Evolutionary conservation across 2,329 filamentous ascomycete species (phyloP), one percentile per base, ranked within the genome.

Genomic region (Ceratocystis variospora): DNA sequence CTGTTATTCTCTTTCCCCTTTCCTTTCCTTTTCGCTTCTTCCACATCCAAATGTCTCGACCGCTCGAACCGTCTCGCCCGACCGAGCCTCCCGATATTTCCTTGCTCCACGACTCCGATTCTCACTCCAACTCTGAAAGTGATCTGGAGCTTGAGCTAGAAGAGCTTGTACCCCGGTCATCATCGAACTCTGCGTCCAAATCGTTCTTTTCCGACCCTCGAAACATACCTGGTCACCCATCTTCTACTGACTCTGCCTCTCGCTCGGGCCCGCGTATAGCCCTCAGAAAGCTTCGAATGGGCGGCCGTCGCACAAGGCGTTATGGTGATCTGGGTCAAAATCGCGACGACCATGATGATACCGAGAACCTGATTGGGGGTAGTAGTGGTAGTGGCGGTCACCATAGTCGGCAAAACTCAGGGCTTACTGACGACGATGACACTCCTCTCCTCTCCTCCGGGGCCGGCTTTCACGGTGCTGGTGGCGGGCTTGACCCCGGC

Each of bases 91-190:
- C 85, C 76, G 84, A 87, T 76, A 84, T 82, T 68, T 81, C 81
- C 8, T 48, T 62, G 8, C 44, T 31, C 41, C 62, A 63, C 45
- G 10, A 50, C 44, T 63, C 61, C 22, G 62, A 63, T 37, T 63
- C 62, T 25, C 31, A 59, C 25, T 61, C 63, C 25, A 28, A 57
- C 44, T 61, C 63, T n/a, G 33, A 59, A 72, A 79, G 85, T 69
- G 88, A 93, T 74, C 83, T 87, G 71, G 87, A 89, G 69, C 80
- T 94, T 72, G 87, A 92, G 71, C 81, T 90, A 71, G 82, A 90
- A 72, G 89, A 93, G 79, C 85, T 94, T 70, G 88, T 92, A 73
- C 88, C 89, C 66, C 55, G 55, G 6, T 59, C 55, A 10, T 73
- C 73, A 67, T 74, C 73, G 22, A 72, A 72, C 44, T 71, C 62